Conservation (phyloP, 768 basidiomycete species). For the Russula brevipes region DNA sequence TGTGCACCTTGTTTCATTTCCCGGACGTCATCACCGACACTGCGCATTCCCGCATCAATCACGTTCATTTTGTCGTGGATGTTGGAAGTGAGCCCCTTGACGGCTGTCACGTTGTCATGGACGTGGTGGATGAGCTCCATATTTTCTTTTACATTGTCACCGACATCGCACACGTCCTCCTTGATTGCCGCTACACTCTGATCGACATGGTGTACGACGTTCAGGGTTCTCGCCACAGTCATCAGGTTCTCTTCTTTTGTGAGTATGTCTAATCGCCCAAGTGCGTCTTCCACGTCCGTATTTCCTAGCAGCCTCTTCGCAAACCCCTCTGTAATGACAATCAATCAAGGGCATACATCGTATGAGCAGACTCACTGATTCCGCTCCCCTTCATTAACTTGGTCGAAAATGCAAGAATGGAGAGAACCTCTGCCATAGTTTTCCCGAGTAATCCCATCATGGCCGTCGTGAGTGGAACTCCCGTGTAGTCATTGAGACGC, state of each 20-base stretch:
- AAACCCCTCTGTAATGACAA: background rate
- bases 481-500: background rate
- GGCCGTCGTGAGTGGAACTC: background rate
- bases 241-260: slow-evolving; percentile 1
- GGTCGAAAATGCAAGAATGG: background rate
- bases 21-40: background rate
- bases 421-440: no score
- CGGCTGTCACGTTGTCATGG: background rate
- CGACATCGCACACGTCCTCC: background rate
- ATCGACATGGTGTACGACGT: background rate
- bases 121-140: background rate
- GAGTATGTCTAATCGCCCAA: background rate
- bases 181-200: background rate
- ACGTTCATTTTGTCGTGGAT: background rate
- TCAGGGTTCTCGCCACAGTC: background rate
- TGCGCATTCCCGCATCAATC: background rate
- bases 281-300: background rate
- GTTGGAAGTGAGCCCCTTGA: background rate
- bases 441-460: background rate
- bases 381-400: background rate
- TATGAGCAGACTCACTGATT: background rate
- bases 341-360: background rate
- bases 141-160: background rate
- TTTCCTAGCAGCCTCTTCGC: background rate
- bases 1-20: background rate